Evolutionary conservation across 805 yeast genomes (phyloP), one percentile per base, ranked within the genome.

Genomic region (Zygosaccharomyces gambellarensis): DNA sequence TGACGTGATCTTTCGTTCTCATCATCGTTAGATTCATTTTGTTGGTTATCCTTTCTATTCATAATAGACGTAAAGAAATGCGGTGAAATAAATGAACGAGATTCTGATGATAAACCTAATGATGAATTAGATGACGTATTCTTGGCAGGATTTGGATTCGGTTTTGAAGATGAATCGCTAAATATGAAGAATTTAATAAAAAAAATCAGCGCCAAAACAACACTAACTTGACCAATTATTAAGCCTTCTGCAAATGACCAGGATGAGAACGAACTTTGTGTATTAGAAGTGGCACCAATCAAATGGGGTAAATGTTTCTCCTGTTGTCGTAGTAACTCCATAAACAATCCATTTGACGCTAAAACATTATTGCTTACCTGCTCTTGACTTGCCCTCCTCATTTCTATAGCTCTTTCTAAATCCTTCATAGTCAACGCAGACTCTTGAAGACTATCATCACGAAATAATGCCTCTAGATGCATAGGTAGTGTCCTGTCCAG

Each of bases 241-340:
- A 87, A 71, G 1, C 95, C 95, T 56, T 85, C 87, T 0, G 89
- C 80, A 59, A 87, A 87, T n/a, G 86, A 78, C 85, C 87, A 81
- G 3, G 70, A 57, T 11, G 62, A 59, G 38, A 60, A 56, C 2
- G 60, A 51, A 8, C 38, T 21, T 17, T 34, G 38, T 34, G 38
- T 7, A 10, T 17, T 39, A 1, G 50, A 34, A 29, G 31, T 19
- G 19, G 48, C 23, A 23, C 39, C 27, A 31, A 42, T 8, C 28
- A 19, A 17, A 28, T 21, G 32, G 8, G 46, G 36, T 11, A 29
- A 38, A 34, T 25, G 39, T 23, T 48, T 44, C 9, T 45, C 49
- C 32, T 48, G 50, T 29, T 42, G 52, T 25, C 49, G 45, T 27
- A 42, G 45, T 12, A 42, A 21, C 22, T 42, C 45, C 10, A 34